Evolutionary conservation across 225 moss, liverwort and hornwort species (phyloP).

Genomic region (Rhytidiadelphus loreus): DNA sequence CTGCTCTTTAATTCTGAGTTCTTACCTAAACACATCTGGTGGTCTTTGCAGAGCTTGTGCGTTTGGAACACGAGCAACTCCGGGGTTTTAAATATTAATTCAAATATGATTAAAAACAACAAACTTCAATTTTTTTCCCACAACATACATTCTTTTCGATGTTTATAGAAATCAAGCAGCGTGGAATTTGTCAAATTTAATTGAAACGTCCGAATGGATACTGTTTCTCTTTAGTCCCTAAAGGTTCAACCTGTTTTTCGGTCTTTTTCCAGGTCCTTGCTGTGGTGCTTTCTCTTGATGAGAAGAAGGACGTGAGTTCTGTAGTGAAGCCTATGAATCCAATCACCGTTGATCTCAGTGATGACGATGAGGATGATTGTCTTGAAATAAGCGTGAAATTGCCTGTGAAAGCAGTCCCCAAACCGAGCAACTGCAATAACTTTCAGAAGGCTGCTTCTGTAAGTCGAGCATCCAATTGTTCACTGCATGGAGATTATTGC

Average conservation of each 20-base stretch:
- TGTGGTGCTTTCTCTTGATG: slow-evolving; percentile 41
- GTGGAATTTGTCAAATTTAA: background rate
- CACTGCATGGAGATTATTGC: background rate
- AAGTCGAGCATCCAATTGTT: background rate
- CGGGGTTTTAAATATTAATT: background rate
- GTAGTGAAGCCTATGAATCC: slow-evolving; percentile 13
- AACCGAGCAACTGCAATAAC: background rate
- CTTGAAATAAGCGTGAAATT: background rate
- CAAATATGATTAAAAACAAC: background rate
- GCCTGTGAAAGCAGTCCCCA: background rate
- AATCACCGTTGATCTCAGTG: slow-evolving; percentile 24
- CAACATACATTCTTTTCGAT: background rate
- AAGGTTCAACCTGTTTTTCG: background rate
- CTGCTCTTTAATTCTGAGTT: background rate
- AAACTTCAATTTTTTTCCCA: background rate
- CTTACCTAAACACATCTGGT: background rate
- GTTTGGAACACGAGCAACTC: background rate
- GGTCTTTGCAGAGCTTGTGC: background rate
- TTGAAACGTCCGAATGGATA: background rate
- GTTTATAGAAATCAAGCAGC: background rate
- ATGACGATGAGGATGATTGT: slow-evolving; percentile 30
- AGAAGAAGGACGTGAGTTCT: slow-evolving; percentile 22
- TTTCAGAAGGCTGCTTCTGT: slow-evolving; percentile 6
- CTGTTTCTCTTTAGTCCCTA: background rate
- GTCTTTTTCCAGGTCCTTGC: slow-evolving; percentile 31